Percentiles rank a stretch among this genome's conserved stretches.
These are phyloP conservation scores for Pseudogymnoascus sp. DNA, from an alignment of 2,329 filamentous ascomycete genomes.

Conservation along the genomic window DNA sequence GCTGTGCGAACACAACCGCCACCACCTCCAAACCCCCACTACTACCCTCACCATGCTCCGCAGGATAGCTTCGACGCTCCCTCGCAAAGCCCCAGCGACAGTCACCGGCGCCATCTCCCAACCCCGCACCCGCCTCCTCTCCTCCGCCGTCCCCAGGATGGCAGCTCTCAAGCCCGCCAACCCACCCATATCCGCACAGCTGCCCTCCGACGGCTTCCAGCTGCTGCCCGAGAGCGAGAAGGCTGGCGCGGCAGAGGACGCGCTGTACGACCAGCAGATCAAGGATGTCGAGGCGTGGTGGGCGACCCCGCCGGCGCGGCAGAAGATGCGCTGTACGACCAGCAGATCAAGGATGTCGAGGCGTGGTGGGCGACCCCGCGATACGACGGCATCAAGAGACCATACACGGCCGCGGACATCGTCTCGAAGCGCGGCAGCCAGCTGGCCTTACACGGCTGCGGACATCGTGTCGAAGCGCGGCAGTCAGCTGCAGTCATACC, in stretches of 20 bases:
- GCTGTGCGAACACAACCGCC: background rate
- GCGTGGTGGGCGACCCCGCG: constrained; percentile 85
- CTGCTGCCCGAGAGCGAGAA: constrained; percentile 73
- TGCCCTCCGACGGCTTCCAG: constrained; percentile 69
- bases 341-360: constrained; percentile 77
- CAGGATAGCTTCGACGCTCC: constrained; percentile 22
- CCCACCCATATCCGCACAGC: constrained; percentile 23
- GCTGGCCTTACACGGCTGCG: constrained; percentile 75
- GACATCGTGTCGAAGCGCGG: constrained; percentile 93
- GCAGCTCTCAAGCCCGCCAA: constrained; percentile 20
- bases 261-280: constrained; percentile 75
- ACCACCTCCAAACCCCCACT: background rate
- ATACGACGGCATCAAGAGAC: constrained; percentile 82
- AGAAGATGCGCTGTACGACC: constrained; percentile 79
- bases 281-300: constrained; percentile 87
- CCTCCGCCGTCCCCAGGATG: constrained; percentile 22
- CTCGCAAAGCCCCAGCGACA: constrained; percentile 19
- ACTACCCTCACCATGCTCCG: constrained; percentile 25
- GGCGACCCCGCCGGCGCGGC: constrained; percentile 69
- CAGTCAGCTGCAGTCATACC: constrained; percentile 76
- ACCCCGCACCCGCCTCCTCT: constrained; percentile 17
- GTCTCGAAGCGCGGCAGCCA: constrained; percentile 88
- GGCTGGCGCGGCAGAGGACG: constrained; percentile 72
- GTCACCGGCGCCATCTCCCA: constrained; percentile 14
- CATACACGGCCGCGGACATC: constrained; percentile 84